These are phyloP conservation scores for Kluyveromyces dobzhanskii DNA, from an alignment of 805 yeast species.

Conservation along the genomic window DNA sequence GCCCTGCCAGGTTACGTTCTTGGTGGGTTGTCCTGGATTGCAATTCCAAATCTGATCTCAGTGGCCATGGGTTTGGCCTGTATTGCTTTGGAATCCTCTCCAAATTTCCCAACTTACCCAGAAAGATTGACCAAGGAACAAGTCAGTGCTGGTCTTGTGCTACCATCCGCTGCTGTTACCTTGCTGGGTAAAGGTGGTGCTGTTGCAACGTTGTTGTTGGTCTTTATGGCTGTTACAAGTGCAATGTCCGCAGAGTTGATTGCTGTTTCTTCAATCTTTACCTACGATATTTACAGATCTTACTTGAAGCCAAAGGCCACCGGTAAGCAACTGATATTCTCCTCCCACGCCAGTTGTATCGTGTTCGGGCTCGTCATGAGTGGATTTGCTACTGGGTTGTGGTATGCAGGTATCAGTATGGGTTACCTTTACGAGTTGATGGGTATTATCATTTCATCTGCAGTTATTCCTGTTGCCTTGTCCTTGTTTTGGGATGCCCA, in stretches of 20 bases:
- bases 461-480: constrained; percentile 69
- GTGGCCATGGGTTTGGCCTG: constrained; percentile 86
- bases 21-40: constrained; percentile 89
- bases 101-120: constrained; percentile 77
- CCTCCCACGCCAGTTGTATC: constrained; percentile 62
- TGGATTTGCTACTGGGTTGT: constrained; percentile 73
- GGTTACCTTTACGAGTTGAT: constrained; percentile 80
- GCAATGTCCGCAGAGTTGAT: constrained; percentile 89
- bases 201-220: constrained; percentile 65
- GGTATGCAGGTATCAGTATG: constrained; percentile 76
- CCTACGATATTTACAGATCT: constrained; percentile 77
- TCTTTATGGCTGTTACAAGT: constrained; percentile 89
- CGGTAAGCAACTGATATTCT: constrained; percentile 61
- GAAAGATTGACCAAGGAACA: constrained; percentile 54
- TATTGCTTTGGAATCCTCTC: constrained; percentile 58
- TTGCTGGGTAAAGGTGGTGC: constrained; percentile 85
- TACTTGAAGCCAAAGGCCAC: constrained; percentile 73
- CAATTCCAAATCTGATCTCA: constrained; percentile 76
- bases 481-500: constrained; percentile 58
- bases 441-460: constrained; percentile 86
- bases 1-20: constrained; percentile 81
- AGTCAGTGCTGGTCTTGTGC: constrained; percentile 72
- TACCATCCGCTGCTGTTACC: constrained; percentile 65
- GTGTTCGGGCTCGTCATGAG: constrained; percentile 59
- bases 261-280: constrained; percentile 76